Conservation (phyloP, 306 rosid genomes). For the Castanopsis chinensis region DNA sequence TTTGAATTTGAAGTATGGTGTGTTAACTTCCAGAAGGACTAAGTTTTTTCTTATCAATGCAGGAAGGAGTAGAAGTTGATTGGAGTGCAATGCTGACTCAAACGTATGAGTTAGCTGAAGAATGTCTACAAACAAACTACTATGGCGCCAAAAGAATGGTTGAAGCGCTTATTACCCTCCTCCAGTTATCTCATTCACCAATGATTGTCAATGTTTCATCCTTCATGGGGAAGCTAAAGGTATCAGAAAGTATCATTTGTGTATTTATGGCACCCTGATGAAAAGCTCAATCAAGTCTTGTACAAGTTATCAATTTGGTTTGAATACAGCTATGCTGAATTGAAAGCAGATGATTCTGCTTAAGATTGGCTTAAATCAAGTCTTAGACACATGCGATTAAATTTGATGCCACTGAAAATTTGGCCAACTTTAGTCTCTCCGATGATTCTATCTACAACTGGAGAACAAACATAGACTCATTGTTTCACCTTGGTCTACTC, state of each 20-base stretch:
- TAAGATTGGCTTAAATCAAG: no score
- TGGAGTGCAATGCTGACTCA: neutral
- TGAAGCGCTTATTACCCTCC: neutral
- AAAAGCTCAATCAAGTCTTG: neutral
- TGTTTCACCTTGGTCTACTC: no score
- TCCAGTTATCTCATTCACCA: neutral
- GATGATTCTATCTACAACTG: no score
- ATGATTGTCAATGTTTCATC: conserved; percentile 10
- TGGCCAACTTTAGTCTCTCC: no score
- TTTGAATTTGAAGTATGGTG: neutral
- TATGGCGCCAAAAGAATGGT: neutral
- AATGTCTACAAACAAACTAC: conserved; percentile 2
- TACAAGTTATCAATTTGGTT: no score
- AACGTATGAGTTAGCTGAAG: conserved; percentile 3
- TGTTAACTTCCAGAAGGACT: no score
- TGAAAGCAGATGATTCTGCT: no score
- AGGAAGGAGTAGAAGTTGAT: neutral
- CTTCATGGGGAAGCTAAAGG: neutral
- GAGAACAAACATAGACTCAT: no score
- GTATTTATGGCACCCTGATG: no score
- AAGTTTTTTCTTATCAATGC: neutral
- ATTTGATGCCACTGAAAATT: no score
- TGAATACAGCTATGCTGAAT: no score
- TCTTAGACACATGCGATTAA: no score
- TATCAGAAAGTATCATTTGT: neutral